Evolutionary conservation across 371 early-diverging fungal genomes (phyloP), one percentile per base, ranked within the genome.

Genomic region (Mortierella sp.): DNA sequence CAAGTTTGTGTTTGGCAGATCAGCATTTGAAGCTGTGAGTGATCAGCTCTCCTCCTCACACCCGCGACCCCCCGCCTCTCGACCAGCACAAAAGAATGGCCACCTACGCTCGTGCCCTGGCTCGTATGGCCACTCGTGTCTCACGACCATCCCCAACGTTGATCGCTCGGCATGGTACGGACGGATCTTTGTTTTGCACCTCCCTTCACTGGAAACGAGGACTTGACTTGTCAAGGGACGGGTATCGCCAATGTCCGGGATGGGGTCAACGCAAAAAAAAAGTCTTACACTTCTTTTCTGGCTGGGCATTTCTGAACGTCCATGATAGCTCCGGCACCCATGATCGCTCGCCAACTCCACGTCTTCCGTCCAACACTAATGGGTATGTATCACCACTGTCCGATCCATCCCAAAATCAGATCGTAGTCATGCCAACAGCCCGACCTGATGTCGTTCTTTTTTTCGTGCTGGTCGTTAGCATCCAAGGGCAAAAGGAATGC

Each of bases 281-380:
- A 2, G 27, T 16, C n/a, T 10, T 16, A 24, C 28, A 8, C 30
- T 30, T 50, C 51, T 27, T 27, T 3, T 3, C 45, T 43, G n/a
- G 4, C n/a, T 16, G 16, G 21, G 51, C 24, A 16, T 28, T 23
- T 39, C 16, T 39, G 14, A 34, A 7, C 10, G 34, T 34, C 34
- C 42, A 9, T 9, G 18, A 45, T 58, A 69, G 76, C 48, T 18
- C 65, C 76, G 1, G 34, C 34, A 34, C 62, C 58, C 39, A 28
- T 57, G 48, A 26, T 69, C 28, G 65, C 59, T 34, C 76, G 76
- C 39, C 69, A 68, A 47, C 69, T 69, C 51, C 66, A 69, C n/a
- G 65, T 70, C 19, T 69, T 76, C 70, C 69, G 70, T 21, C 61
- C 76, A 28, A 65, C 76, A 41, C 58, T 64, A 42, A 65, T 64